A percentile compares a stretch with the other conserved stretches of the same genome.
These are phyloP conservation scores for Neurospora sp. DNA, from an alignment of 495 filamentous ascomycete species.

Conservation along the genomic window DNA sequence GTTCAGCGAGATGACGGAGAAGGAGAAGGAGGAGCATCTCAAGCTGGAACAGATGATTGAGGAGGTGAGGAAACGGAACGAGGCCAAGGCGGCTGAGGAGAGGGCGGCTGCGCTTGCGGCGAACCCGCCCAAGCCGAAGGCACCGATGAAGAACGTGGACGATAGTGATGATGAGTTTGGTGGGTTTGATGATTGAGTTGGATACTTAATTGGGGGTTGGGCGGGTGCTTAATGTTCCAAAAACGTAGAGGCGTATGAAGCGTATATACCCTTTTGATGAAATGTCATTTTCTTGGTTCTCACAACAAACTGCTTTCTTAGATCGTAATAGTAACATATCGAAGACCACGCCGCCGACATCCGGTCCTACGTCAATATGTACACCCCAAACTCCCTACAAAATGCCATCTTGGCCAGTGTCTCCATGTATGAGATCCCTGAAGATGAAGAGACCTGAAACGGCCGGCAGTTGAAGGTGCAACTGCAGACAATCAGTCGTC, in stretches of 20 bases:
- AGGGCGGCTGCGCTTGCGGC: constrained; percentile 41
- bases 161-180: constrained; percentile 34
- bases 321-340: neutral
- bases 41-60: constrained; percentile 68
- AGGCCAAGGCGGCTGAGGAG: constrained; percentile 37
- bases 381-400: neutral
- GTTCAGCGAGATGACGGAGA: constrained; percentile 58
- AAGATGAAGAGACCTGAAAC: too few species aligned
- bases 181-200: constrained; percentile 29
- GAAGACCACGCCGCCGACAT: neutral
- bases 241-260: neutral
- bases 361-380: neutral
- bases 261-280: neutral
- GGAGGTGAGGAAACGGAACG: constrained; percentile 50
- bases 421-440: neutral
- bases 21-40: constrained; percentile 57
- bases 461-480: too few species aligned
- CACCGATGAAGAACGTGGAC: neutral
- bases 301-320: neutral
- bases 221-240: neutral
- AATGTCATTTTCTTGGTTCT: neutral
- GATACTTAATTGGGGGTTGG: neutral
- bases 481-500: too few species aligned
- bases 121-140: constrained; percentile 41
- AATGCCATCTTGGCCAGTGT: neutral